phyloP scores from a whole-genome alignment of 2,329 filamentous ascomycete genomes.

The Penicillium sp. region DNA sequence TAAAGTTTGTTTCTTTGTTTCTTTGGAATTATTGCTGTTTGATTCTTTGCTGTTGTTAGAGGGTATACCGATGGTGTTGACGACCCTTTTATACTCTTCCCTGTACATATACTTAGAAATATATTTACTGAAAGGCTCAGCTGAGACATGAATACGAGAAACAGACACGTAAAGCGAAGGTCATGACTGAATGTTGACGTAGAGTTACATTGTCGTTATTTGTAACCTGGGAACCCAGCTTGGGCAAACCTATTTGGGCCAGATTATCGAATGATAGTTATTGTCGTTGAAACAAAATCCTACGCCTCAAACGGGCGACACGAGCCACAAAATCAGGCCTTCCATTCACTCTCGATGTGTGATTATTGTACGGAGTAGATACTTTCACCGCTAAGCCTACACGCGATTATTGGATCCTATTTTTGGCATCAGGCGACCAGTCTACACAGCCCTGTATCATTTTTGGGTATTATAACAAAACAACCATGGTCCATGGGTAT shows the following conservation, averaged over 20 bases:
- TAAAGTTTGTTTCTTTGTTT: background rate
- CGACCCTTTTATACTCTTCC: conserved; percentile 1
- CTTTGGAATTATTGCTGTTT: background rate
- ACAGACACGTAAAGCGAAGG: background rate
- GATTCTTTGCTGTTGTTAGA: background rate
- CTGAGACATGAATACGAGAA: conserved; percentile 5
- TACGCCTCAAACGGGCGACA: background rate
- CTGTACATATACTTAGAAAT: background rate
- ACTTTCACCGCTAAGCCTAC: background rate
- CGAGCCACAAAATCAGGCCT: background rate
- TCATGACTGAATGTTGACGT: conserved; percentile 1
- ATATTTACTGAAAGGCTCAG: background rate
- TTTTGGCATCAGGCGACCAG: background rate
- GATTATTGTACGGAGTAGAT: background rate
- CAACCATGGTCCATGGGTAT: too few species aligned
- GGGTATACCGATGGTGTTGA: background rate
- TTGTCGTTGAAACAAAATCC: background rate
- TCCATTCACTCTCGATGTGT: background rate
- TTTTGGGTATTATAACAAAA: background rate
- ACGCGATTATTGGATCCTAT: background rate
- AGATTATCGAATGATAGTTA: background rate
- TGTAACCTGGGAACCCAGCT: background rate
- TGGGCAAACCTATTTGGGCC: background rate
- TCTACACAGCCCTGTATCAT: background rate
- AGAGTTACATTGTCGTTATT: background rate